Evolutionary conservation across 2,329 filamentous ascomycete genomes (phyloP).

Genomic region (Lasiodiplodia gonubiensis): DNA sequence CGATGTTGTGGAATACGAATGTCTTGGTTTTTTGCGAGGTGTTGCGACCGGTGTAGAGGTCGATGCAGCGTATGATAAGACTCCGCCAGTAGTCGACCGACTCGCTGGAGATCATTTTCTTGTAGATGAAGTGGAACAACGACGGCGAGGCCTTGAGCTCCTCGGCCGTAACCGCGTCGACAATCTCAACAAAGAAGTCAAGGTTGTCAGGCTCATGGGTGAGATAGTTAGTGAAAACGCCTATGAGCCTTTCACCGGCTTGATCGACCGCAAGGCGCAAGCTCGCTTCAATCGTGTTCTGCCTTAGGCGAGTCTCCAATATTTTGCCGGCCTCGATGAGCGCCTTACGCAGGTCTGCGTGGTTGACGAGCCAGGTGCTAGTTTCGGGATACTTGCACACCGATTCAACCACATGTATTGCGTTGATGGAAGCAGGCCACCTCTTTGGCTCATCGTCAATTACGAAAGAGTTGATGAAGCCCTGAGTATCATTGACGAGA

Average conservation of each 20-base stretch:
- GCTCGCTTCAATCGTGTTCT: slow-evolving; percentile 69
- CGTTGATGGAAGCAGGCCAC: slow-evolving; percentile 82
- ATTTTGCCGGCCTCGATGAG: slow-evolving; percentile 73
- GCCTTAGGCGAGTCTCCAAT: slow-evolving; percentile 74
- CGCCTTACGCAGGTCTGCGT: slow-evolving; percentile 63
- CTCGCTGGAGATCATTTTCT: slow-evolving; percentile 79
- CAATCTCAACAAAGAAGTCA: slow-evolving; percentile 81
- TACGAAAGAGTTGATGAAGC: slow-evolving; percentile 68
- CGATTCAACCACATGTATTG: slow-evolving; percentile 82
- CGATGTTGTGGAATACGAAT: slow-evolving; percentile 87
- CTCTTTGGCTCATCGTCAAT: slow-evolving; percentile 71
- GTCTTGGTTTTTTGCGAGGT: slow-evolving; percentile 90
- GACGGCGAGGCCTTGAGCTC: slow-evolving; percentile 79
- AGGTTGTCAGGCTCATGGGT: slow-evolving; percentile 75
- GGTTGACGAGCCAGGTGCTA: slow-evolving; percentile 68
- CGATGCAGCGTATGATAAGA: slow-evolving; percentile 82
- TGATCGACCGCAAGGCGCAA: slow-evolving; percentile 87
- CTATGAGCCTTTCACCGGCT: slow-evolving; percentile 84
- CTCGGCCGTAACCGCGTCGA: slow-evolving; percentile 82
- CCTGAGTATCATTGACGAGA: slow-evolving; percentile 74
- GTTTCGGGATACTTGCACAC: slow-evolving; percentile 71
- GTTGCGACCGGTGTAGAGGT: slow-evolving; percentile 79
- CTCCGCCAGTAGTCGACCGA: slow-evolving; percentile 86
- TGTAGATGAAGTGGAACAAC: slow-evolving; percentile 83
- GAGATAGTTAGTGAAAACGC: slow-evolving; percentile 81